A percentile compares a stretch with the other conserved stretches of the same genome.
Evolutionary conservation across 1,284 basidiomycete species (phyloP).

Genomic region (Peniophora sp.): DNA sequence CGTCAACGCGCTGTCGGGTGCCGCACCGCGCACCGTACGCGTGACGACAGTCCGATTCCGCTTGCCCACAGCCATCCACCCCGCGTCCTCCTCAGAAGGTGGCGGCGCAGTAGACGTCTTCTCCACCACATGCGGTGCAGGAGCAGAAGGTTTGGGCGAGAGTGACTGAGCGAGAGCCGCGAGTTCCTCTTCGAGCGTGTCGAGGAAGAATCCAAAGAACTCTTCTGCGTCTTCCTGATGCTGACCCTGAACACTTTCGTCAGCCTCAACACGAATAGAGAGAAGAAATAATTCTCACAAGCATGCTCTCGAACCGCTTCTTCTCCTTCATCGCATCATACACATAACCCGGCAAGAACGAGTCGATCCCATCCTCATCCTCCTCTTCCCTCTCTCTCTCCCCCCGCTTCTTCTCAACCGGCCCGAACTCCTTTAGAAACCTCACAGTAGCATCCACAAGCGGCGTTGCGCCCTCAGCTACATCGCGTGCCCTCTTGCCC

Average conservation of each 20-base stretch:
- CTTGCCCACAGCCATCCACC: slow-evolving; percentile 93
- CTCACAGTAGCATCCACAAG: slow-evolving; percentile 79
- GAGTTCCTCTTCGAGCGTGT: slow-evolving; percentile 93
- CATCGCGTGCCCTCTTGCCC: slow-evolving; percentile 30
- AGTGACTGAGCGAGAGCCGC: slow-evolving; percentile 53
- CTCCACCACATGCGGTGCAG: slow-evolving; percentile 17
- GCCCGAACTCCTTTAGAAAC: slow-evolving; percentile 77
- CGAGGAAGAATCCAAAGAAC: slow-evolving; percentile 96
- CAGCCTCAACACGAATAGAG: slow-evolving; percentile 3
- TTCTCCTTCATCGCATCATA: slow-evolving; percentile 96
- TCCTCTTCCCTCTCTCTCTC: slow-evolving; percentile 26
- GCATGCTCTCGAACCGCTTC: slow-evolving; percentile 90
- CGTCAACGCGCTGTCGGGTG: slow-evolving; percentile 82
- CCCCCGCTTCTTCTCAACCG: slow-evolving; percentile 30
- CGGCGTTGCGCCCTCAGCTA: slow-evolving; percentile 49
- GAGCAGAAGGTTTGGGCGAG: slow-evolving; percentile 22
- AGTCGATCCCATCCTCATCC: slow-evolving; percentile 43
- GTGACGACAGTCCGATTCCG: slow-evolving; percentile 83
- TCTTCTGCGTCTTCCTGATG: slow-evolving; percentile 99
- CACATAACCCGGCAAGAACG: slow-evolving; percentile 85
- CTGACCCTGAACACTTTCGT: slow-evolving; percentile 49
- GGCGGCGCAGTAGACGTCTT: background rate
- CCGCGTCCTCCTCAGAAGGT: slow-evolving; percentile 35
- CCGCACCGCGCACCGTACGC: slow-evolving; percentile 74
- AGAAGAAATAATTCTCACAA: slow-evolving; percentile 38